A percentile compares a stretch with the other conserved stretches of the same genome.
phyloP scores from a whole-genome alignment of 805 yeast genomes.

The Candida caryicola region DNA sequence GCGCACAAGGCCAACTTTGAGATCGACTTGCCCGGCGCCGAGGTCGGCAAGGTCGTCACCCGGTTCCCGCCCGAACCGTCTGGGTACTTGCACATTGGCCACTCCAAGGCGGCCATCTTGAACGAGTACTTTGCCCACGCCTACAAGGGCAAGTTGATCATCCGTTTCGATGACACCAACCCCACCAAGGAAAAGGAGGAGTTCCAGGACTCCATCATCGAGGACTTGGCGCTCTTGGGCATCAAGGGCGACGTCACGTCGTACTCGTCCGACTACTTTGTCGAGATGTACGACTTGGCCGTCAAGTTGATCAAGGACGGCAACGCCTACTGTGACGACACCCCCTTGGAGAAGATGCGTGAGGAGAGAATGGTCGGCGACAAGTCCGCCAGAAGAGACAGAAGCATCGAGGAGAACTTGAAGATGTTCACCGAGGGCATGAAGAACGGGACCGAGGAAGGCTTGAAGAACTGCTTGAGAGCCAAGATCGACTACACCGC shows the following conservation, averaged over 20 bases:
- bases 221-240: constrained; percentile 87
- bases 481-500: constrained; percentile 94
- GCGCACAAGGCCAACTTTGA: constrained; percentile 92
- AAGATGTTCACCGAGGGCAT: constrained; percentile 83
- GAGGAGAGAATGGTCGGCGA: constrained; percentile 98
- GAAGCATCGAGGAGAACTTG: constrained; percentile 90
- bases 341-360: constrained; percentile 92
- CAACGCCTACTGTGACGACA: constrained; percentile 96
- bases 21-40: constrained; percentile 88
- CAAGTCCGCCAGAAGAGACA: constrained; percentile 86
- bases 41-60: constrained; percentile 92
- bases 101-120: constrained; percentile 95
- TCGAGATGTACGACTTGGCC: constrained; percentile 84
- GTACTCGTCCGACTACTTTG: constrained; percentile 91
- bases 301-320: constrained; percentile 89
- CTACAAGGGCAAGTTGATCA: constrained; percentile 93
- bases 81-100: constrained; percentile 98
- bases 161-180: constrained; percentile 97
- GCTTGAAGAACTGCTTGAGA: constrained; percentile 88
- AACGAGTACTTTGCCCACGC: constrained; percentile 95
- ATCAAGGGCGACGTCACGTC: constrained; percentile 88
- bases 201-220: constrained; percentile 89
- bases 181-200: constrained; percentile 96
- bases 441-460: constrained; percentile 92
- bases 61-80: constrained; percentile 99